phyloP scores from a whole-genome alignment of 306 rosid species.

The Rosa multiflora region DNA sequence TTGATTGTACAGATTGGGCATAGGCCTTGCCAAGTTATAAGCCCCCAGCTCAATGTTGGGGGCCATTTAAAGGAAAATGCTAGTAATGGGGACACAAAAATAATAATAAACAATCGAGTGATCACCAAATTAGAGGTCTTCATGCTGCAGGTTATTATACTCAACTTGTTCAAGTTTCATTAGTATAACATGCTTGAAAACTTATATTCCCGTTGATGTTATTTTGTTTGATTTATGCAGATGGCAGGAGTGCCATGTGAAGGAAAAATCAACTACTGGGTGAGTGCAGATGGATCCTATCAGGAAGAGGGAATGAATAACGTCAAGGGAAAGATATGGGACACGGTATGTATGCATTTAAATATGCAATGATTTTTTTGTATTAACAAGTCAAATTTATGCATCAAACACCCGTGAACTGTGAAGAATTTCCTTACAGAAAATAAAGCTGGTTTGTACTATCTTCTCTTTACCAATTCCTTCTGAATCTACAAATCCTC shows the following conservation, averaged over 20 bases:
- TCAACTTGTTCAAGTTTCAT: background rate
- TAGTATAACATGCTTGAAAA: conserved; percentile 1
- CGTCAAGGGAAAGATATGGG: conserved; percentile 61
- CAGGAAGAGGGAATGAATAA: conserved; percentile 79
- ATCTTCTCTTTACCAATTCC: conserved; percentile 62
- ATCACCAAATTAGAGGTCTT: conserved; percentile 54
- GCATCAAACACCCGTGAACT: conserved; percentile 6
- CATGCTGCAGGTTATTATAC: conserved; percentile 53
- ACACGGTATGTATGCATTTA: conserved; percentile 44
- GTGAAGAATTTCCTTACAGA: conserved; percentile 36
- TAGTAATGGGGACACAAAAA: conserved; percentile 69
- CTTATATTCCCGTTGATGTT: background rate
- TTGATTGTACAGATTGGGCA: conserved; percentile 55
- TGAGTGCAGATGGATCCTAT: conserved; percentile 63
- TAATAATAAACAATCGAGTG: conserved; percentile 53
- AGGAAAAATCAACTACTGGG: conserved; percentile 67
- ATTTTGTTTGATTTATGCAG: conserved; percentile 41
- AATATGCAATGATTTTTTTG: conserved; percentile 21
- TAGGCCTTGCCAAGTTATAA: conserved; percentile 65
- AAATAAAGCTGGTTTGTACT: conserved; percentile 48
- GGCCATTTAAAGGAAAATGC: conserved; percentile 43
- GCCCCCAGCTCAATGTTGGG: conserved; percentile 51
- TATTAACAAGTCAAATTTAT: conserved; percentile 2
- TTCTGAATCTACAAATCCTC: conserved; percentile 19
- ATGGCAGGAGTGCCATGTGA: conserved; percentile 70